Evolutionary conservation across 345 rosid species (phyloP), one percentile per base, ranked within the genome.

Genomic region (Iberis pinnata): DNA sequence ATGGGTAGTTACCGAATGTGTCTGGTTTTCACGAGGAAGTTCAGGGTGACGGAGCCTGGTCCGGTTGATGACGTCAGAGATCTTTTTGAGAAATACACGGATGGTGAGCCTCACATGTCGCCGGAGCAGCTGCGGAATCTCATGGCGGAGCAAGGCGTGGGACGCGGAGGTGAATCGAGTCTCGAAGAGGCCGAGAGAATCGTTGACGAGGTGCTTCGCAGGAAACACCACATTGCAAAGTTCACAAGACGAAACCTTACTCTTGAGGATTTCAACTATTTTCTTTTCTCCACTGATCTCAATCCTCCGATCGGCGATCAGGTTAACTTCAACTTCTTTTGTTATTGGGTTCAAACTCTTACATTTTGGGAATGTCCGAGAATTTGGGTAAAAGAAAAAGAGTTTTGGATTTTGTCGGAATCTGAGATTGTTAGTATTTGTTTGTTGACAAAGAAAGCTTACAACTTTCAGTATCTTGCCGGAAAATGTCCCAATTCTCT

Each of bases 1-100:
- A 83, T 83, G 87, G 85, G 84, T 41, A 82, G 67, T 64, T 90
- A 82, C 53, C 77, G 79, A 59, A 61, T 80, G 66, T 90, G 95
- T 53, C 29, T 78, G 41, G 74, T 83, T 67, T 90, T 87, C 72
- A 81, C 72, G 2, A 69, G 92, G 73, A 84, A 68, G 79, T 87
- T 87, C 75, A 75, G 72, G 52, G 48, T 71, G 17, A 71, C 73
- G 39, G 84, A 82, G 67, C 76, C 86, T 0, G 79, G 64, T 42
- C 93, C 98, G 4, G 92, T 86, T 3, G 60, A 12, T 20, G 96
- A 87, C 53, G 78, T 87, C 17, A 74, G 24, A 58, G 78, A 69
- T 20, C 75, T 78, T 6, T 90, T 90, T 58, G 15, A 20, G 3
- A 73, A 65, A 62, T 84, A 82, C 43, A 49, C 92, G 0, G 78